phyloP scores from a whole-genome alignment of 2,329 filamentous ascomycete species.

The Botryotinia convoluta region DNA sequence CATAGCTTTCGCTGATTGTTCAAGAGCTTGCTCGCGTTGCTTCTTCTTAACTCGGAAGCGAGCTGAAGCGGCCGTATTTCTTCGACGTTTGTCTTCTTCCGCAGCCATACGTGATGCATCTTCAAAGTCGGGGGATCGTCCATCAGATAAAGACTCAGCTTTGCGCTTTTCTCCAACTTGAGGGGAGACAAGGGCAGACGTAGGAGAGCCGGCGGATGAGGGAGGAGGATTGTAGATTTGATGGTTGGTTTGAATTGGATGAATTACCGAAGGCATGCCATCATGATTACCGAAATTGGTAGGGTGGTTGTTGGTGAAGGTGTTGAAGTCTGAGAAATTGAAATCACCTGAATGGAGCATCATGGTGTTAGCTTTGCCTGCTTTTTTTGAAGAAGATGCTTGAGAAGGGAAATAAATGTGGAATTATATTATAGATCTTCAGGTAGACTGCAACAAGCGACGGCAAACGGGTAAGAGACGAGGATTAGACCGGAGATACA shows the following conservation, averaged over 20 bases:
- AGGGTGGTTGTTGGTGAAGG: slow-evolving; percentile 26
- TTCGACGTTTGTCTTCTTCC: slow-evolving; percentile 85
- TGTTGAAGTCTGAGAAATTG: slow-evolving; percentile 36
- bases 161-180: slow-evolving; percentile 36
- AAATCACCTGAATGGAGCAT: slow-evolving; percentile 35
- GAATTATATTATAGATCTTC: slow-evolving; percentile 12
- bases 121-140: slow-evolving; percentile 51
- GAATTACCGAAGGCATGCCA: slow-evolving; percentile 19
- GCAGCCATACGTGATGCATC: slow-evolving; percentile 71
- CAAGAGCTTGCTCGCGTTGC: slow-evolving; percentile 83
- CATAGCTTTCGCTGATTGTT: slow-evolving; percentile 79
- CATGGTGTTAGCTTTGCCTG: slow-evolving; percentile 34
- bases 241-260: slow-evolving; percentile 27
- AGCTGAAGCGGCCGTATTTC: slow-evolving; percentile 84
- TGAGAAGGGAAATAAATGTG: slow-evolving; percentile 15
- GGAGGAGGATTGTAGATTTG: slow-evolving; percentile 27
- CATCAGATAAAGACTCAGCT: slow-evolving; percentile 38
- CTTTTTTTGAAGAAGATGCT: slow-evolving; percentile 20
- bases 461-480: slow-evolving; percentile 8
- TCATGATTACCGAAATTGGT: slow-evolving; percentile 26
- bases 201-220: slow-evolving; percentile 25
- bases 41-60: slow-evolving; percentile 96
- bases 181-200: slow-evolving; percentile 34
- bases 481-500: slow-evolving; percentile 13
- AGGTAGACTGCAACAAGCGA: slow-evolving; percentile 13